These are phyloP conservation scores for Phytophthora pini DNA, from an alignment of 352 stramenopile genomes.

Conservation along the genomic window DNA sequence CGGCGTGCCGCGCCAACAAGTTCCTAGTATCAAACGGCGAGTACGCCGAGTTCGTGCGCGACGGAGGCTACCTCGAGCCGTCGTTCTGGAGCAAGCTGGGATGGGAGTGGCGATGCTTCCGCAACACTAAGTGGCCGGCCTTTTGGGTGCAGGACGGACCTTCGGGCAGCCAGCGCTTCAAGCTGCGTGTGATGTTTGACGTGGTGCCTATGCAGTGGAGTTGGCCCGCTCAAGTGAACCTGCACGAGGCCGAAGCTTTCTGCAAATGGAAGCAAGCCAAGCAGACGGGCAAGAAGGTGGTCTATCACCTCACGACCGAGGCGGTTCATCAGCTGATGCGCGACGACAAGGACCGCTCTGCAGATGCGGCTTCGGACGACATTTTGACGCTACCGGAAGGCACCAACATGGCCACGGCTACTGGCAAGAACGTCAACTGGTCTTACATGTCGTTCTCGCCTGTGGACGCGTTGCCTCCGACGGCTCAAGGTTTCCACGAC, in stretches of 20 bases:
- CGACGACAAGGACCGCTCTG: slow-evolving; percentile 58
- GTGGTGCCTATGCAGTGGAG: slow-evolving; percentile 94
- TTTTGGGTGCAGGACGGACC: slow-evolving; percentile 95
- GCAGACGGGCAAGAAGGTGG: slow-evolving; percentile 56
- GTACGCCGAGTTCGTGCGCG: slow-evolving; percentile 95
- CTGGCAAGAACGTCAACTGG: slow-evolving; percentile 93
- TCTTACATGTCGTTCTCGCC: slow-evolving; percentile 92
- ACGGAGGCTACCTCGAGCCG: slow-evolving; percentile 92
- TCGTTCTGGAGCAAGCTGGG: slow-evolving; percentile 92
- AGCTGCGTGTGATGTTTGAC: slow-evolving; percentile 93
- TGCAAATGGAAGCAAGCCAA: slow-evolving; percentile 88
- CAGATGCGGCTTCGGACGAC: slow-evolving; percentile 62
- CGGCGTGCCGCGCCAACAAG: slow-evolving; percentile 88
- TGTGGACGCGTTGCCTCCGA: slow-evolving; percentile 83
- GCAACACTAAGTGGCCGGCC: slow-evolving; percentile 96
- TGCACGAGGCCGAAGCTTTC: slow-evolving; percentile 96
- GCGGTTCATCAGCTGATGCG: slow-evolving; percentile 93
- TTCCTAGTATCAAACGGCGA: slow-evolving; percentile 97
- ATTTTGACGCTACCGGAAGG: slow-evolving; percentile 67
- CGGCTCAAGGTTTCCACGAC: slow-evolving; percentile 90
- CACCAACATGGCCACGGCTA: slow-evolving; percentile 48
- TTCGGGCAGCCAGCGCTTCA: slow-evolving; percentile 94
- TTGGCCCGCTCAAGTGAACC: slow-evolving; percentile 96
- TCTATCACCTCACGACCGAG: slow-evolving; percentile 93
- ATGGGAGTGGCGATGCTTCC: slow-evolving; percentile 96